Percentiles rank a stretch among this genome's conserved stretches.
Evolutionary conservation across 768 basidiomycete species (phyloP).

Genomic region (Termitomyces bulborhizus): DNA sequence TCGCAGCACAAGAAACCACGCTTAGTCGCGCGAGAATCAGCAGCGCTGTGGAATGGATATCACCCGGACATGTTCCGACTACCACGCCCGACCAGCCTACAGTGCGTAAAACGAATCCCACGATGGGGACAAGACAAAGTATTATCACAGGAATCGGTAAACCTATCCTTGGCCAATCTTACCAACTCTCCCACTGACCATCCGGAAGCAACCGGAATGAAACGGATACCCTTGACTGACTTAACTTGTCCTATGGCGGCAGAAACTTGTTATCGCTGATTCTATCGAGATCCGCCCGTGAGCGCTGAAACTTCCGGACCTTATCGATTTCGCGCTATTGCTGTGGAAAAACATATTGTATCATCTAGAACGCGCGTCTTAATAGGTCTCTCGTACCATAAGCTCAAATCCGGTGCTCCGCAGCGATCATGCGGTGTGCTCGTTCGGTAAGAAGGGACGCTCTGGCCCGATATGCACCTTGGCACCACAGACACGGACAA

Average conservation of each 20-base stretch:
- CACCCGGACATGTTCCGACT: background rate
- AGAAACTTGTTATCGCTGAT: background rate
- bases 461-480: background rate
- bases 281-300: conserved; percentile 3
- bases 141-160: background rate
- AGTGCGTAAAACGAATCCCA: background rate
- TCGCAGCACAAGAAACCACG: background rate
- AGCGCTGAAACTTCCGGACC: background rate
- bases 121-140: background rate
- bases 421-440: background rate
- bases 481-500: background rate
- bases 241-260: background rate
- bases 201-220: background rate
- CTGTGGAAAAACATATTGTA: background rate
- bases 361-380: background rate
- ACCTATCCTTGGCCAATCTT: background rate
- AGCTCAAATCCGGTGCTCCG: background rate
- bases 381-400: background rate
- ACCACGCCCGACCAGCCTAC: background rate
- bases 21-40: background rate
- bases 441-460: background rate
- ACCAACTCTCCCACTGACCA: background rate
- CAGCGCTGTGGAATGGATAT: background rate
- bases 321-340: background rate
- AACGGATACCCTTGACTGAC: background rate